Evolutionary conservation across 306 rosid species (phyloP).

Genomic region (Glycyrrhiza uralensis): DNA sequence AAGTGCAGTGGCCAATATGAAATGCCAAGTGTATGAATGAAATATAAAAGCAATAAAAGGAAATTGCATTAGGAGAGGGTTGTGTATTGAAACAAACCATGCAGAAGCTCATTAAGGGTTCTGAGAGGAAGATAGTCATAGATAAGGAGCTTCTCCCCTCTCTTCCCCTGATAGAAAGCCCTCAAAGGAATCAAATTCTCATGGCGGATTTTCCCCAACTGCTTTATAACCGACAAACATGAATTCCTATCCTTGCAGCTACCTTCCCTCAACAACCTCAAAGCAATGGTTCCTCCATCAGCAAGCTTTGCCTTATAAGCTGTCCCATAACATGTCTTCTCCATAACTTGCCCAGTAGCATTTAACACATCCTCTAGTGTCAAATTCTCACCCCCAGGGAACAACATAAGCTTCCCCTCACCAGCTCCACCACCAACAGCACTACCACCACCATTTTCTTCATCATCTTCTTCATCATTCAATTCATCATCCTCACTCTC

Average conservation of each 20-base stretch:
- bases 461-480: slow-evolving; percentile 68
- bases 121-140: slow-evolving; percentile 74
- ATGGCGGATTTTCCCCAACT: slow-evolving; percentile 79
- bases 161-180: slow-evolving; percentile 93
- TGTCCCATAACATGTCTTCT: slow-evolving; percentile 94
- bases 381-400: slow-evolving; percentile 91
- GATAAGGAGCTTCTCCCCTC: slow-evolving; percentile 98
- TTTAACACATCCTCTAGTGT: slow-evolving; percentile 91
- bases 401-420: slow-evolving; percentile 91
- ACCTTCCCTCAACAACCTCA: slow-evolving; percentile 90
- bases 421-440: slow-evolving; percentile 39
- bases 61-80: not conserved
- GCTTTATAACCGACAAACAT: slow-evolving; percentile 75
- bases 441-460: slow-evolving; percentile 34
- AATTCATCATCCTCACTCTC: slow-evolving; percentile 86
- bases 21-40: not conserved
- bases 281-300: slow-evolving; percentile 83
- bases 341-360: slow-evolving; percentile 96
- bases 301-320: slow-evolving; percentile 96
- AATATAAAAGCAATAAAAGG: not conserved
- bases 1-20: not conserved
- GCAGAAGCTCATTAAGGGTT: slow-evolving; percentile 77
- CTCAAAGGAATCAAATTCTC: slow-evolving; percentile 95
- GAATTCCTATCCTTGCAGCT: slow-evolving; percentile 82
- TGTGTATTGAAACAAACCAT: slow-evolving; percentile 54